Base-by-base conservation (phyloP, 768 basidiomycete genomes). In the Amanita subjunquillea region DNA sequence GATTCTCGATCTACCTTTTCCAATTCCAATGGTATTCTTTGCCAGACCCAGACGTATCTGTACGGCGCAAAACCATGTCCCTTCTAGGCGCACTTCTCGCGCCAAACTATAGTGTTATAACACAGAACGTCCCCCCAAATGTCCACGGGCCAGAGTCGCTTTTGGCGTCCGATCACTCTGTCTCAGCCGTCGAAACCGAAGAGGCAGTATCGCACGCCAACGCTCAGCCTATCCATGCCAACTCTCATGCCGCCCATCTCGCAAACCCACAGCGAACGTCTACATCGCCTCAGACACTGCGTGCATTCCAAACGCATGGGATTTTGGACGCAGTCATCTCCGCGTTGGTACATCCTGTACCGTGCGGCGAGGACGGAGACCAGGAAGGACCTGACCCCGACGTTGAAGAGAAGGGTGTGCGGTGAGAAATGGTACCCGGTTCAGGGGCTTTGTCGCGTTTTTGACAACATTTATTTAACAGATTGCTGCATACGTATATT, bases 51-150 rank as follows among this genome's bases (percentile, higher is more conserved):
- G 81, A 87, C 56, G 83, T 89, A 25, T 65, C 68, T 36, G 79
- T 93, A 49, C 83, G 91, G 17, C 76, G 90, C 50, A 94, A 94
- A 63, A 72, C 78, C 0, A 75, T 79, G 3, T 93, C 92, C 68
- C 77, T 94, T 15, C 72, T 94, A 36, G 82, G 80, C 61, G 69
- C 79, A 0, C 78, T 93, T 49, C 76, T 91, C 45, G 69, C 77
- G 0, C 85, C 85, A 2, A 68, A 61, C 13, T 57, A 59, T 13
- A 54, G 61, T 30, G 29, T 39, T 7, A 30, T 64, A 9, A 48
- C 61, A 15, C 54, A 63, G 4, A 52, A 60, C 32, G 36, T 59
- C 12, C 43, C 58, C 2, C 56, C 61, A 0, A 61, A 62, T 42
- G 55, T 66, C 23, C 49, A 58, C n/a, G 51, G 65, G 4, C 54